These are phyloP conservation scores for Macroventuria anomochaeta DNA, from an alignment of 2,329 filamentous ascomycete species.

Conservation along the genomic window DNA sequence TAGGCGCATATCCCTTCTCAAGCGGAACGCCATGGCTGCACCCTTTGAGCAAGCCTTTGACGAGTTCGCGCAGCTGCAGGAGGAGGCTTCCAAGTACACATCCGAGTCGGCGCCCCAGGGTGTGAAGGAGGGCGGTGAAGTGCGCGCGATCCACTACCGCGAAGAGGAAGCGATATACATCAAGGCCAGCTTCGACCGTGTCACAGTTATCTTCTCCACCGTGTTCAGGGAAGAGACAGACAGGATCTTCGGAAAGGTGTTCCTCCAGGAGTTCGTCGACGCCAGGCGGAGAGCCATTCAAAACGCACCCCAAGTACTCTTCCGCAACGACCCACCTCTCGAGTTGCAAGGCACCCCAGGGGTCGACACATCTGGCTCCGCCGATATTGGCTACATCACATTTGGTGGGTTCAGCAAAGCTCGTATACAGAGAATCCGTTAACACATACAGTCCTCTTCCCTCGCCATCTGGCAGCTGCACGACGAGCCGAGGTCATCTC, in stretches of 20 bases:
- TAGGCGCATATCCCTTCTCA: slow-evolving; percentile 85
- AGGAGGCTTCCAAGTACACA: slow-evolving; percentile 90
- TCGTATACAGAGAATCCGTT: slow-evolving; percentile 21
- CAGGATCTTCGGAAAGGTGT: slow-evolving; percentile 95
- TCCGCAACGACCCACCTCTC: slow-evolving; percentile 90
- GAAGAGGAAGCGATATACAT: slow-evolving; percentile 99
- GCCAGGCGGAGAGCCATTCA: slow-evolving; percentile 93
- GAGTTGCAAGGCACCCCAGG: slow-evolving; percentile 88
- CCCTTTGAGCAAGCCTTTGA: slow-evolving; percentile 97
- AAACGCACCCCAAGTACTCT: slow-evolving; percentile 96
- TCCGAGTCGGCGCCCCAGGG: slow-evolving; percentile 94
- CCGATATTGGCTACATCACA: slow-evolving; percentile 95
- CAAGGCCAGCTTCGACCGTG: slow-evolving; percentile 95
- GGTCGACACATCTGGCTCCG: slow-evolving; percentile 72
- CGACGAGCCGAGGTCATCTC: slow-evolving; percentile 95
- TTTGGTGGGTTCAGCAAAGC: slow-evolving; percentile 71
- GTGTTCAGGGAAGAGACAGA: slow-evolving; percentile 98
- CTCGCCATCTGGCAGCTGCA: slow-evolving; percentile 88
- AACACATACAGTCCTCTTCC: slow-evolving; percentile 77
- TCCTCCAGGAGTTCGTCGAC: slow-evolving; percentile 98
- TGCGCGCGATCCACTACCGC: slow-evolving; percentile 97
- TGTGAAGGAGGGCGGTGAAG: slow-evolving; percentile 83
- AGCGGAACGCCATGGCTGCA: slow-evolving; percentile 98
- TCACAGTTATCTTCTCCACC: slow-evolving; percentile 99
- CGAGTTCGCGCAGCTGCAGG: slow-evolving; percentile 83